phyloP scores from a whole-genome alignment of 129 eudicot genomes.

The Tagetes patula region DNA sequence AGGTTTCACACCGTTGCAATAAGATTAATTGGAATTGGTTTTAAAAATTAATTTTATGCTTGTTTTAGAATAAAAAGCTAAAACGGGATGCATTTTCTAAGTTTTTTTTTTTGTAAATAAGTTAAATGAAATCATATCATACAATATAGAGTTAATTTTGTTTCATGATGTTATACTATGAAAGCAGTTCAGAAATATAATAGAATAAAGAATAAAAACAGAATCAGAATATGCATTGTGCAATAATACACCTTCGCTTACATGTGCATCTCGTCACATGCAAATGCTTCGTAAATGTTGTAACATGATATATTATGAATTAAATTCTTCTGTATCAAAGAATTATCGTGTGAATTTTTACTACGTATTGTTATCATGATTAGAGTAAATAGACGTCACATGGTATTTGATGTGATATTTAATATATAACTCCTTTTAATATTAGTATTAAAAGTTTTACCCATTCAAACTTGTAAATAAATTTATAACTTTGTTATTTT shows the following conservation, averaged over 20 bases:
- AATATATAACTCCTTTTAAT: not conserved
- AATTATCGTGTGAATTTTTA: slow-evolving; percentile 4
- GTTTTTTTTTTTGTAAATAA: not conserved
- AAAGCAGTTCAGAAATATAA: too few relatives aligned
- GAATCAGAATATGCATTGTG: not conserved
- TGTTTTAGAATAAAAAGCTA: too few relatives aligned
- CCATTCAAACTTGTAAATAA: not conserved
- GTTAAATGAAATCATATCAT: not conserved
- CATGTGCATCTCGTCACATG: slow-evolving; percentile 17
- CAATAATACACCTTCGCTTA: not conserved
- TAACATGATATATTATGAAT: not conserved
- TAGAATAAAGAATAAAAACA: not conserved
- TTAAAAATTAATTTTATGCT: too few relatives aligned
- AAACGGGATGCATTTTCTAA: too few relatives aligned
- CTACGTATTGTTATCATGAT: not conserved
- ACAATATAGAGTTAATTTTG: not conserved
- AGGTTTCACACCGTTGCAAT: too few relatives aligned
- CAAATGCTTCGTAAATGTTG: not conserved
- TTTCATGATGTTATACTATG: not conserved
- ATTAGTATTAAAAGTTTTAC: not conserved
- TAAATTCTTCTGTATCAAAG: not conserved
- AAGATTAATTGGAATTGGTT: too few relatives aligned
- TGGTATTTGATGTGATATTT: not conserved
- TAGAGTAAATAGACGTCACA: not conserved
- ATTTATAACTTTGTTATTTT: not conserved